phyloP scores from a whole-genome alignment of 2,329 filamentous ascomycete species.

The Cytospora leucostoma region DNA sequence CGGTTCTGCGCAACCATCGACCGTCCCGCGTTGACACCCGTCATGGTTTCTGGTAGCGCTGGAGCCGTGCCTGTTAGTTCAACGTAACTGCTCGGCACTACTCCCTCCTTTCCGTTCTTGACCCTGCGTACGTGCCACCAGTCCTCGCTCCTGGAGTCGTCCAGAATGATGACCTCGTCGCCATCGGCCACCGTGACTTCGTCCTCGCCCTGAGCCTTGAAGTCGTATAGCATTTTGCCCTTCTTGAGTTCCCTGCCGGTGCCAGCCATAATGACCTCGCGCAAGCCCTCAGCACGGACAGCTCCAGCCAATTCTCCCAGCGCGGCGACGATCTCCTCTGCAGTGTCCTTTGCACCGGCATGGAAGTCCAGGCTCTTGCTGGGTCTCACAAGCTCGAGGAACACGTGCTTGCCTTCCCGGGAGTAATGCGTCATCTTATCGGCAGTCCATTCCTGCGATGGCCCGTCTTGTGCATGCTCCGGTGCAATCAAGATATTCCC shows the following conservation, averaged over 20 bases:
- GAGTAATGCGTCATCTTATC: conserved; percentile 98
- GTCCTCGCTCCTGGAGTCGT: conserved; percentile 90
- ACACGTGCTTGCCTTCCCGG: conserved; percentile 96
- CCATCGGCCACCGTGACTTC: conserved; percentile 89
- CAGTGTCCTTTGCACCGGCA: conserved; percentile 94
- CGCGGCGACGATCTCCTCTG: conserved; percentile 85
- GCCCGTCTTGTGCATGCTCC: conserved; percentile 79
- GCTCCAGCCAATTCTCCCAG: conserved; percentile 89
- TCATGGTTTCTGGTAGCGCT: conserved; percentile 48
- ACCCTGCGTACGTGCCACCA: conserved; percentile 96
- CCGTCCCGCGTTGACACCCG: conserved; percentile 52
- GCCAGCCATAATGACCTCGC: conserved; percentile 83
- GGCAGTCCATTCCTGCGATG: conserved; percentile 88
- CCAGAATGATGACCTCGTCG: conserved; percentile 87
- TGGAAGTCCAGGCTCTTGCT: conserved; percentile 97
- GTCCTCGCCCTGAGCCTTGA: conserved; percentile 93
- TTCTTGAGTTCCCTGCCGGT: conserved; percentile 67
- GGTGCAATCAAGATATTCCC: conserved; percentile 89
- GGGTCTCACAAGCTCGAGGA: conserved; percentile 86
- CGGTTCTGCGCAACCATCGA: conserved; percentile 77
- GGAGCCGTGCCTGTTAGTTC: conserved; percentile 74
- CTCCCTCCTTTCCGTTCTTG: conserved; percentile 91
- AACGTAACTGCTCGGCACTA: conserved; percentile 95
- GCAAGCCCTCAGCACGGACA: conserved; percentile 76
- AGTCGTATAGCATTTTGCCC: conserved; percentile 88